Evolutionary conservation across 495 filamentous ascomycete genomes (phyloP).

Genomic region (Penicillium nucicola): DNA sequence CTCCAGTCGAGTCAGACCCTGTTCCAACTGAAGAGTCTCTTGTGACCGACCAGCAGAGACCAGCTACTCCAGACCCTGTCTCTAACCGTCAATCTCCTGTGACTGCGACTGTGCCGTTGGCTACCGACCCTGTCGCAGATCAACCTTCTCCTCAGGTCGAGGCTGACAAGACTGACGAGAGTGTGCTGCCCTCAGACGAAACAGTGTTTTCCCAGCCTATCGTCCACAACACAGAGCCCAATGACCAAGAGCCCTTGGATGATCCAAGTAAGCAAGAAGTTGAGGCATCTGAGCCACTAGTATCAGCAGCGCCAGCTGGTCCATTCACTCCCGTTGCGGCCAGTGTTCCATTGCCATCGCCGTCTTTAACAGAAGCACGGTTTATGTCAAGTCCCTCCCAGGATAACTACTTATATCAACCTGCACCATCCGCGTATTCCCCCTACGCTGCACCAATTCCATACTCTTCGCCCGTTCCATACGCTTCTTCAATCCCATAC

Average conservation of each 20-base stretch:
- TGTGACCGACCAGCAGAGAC: background rate
- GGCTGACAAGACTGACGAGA: slow-evolving; percentile 5
- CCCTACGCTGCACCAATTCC: slow-evolving; percentile 17
- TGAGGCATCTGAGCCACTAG: slow-evolving; percentile 1
- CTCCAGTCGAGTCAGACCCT: background rate
- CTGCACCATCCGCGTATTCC: slow-evolving; percentile 6
- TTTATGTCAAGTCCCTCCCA: slow-evolving; percentile 25
- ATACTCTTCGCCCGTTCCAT: slow-evolving; percentile 7
- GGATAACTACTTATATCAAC: slow-evolving; percentile 15
- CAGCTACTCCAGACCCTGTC: background rate
- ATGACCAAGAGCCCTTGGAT: slow-evolving; percentile 1
- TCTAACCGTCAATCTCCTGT: background rate
- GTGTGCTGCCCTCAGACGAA: background rate
- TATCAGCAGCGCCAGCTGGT: slow-evolving; percentile 10
- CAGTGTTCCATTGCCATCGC: slow-evolving; percentile 31
- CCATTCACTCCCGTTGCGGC: slow-evolving; percentile 26
- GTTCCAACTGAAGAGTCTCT: background rate
- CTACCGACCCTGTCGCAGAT: slow-evolving; percentile 11
- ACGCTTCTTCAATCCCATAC: slow-evolving; percentile 16
- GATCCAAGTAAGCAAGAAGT: slow-evolving; percentile 14
- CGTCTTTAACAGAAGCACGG: slow-evolving; percentile 26
- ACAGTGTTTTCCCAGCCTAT: background rate
- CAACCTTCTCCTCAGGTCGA: slow-evolving; percentile 20
- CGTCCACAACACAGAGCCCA: slow-evolving; percentile 9
- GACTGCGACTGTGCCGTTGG: slow-evolving; percentile 11